A percentile compares a stretch with the other conserved stretches of the same genome.
Evolutionary conservation across 2,329 filamentous ascomycete species (phyloP).

Genomic region (Ceratocystis huliohia): DNA sequence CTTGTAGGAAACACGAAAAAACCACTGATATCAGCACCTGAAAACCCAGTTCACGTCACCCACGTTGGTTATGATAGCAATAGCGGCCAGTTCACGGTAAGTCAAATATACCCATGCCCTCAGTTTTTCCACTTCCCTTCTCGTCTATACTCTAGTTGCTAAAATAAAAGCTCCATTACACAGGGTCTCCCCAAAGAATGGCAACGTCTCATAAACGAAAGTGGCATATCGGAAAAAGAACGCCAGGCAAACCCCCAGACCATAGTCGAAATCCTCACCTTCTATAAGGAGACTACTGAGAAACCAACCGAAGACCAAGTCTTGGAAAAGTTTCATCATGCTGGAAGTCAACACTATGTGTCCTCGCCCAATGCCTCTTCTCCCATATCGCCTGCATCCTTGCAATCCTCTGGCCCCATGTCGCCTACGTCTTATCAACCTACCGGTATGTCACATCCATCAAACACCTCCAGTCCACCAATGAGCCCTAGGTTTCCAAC

Average conservation of each 20-base stretch:
- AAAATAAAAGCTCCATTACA: neutral
- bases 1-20: slow-evolving; percentile 73
- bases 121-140: neutral
- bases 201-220: slow-evolving; percentile 90
- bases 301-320: slow-evolving; percentile 69
- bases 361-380: slow-evolving; percentile 31
- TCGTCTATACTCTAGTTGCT: neutral
- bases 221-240: slow-evolving; percentile 90
- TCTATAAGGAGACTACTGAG: slow-evolving; percentile 91
- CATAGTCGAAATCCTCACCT: slow-evolving; percentile 87
- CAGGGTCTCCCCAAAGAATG: slow-evolving; percentile 94
- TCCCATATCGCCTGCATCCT: slow-evolving; percentile 34
- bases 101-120: slow-evolving; percentile 26
- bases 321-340: slow-evolving; percentile 93
- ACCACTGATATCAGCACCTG: slow-evolving; percentile 89
- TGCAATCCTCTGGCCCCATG: slow-evolving; percentile 31
- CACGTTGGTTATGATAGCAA: slow-evolving; percentile 95
- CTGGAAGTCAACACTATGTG: slow-evolving; percentile 35
- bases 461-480: slow-evolving; percentile 59
- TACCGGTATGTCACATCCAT: slow-evolving; percentile 39
- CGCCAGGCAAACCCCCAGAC: slow-evolving; percentile 91
- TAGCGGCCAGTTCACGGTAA: slow-evolving; percentile 89
- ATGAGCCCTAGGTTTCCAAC: slow-evolving; percentile 74
- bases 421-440: slow-evolving; percentile 43
- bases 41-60: slow-evolving; percentile 94